Percentiles rank a stretch among this genome's conserved stretches.
Evolutionary conservation across 1,139 yeast genomes (phyloP).

Genomic region (Suhomyces bokatorum): DNA sequence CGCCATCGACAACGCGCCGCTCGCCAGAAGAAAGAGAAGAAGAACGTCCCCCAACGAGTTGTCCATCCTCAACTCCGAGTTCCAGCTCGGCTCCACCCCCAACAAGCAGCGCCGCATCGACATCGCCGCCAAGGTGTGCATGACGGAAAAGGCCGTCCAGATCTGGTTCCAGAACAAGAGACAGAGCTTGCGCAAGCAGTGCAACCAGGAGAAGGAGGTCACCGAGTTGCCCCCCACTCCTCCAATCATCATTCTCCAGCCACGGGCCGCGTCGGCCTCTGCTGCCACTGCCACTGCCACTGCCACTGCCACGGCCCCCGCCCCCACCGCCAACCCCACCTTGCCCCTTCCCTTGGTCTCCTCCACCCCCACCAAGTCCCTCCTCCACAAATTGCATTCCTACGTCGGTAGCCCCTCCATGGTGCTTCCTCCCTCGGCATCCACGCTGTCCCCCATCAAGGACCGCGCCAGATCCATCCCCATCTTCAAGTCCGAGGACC

Average conservation of each 20-base stretch:
- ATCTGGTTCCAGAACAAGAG: conserved; percentile 98
- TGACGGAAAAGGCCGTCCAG: conserved; percentile 97
- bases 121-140: conserved; percentile 75
- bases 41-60: conserved; percentile 90
- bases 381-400: conserved; percentile 29
- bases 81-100: conserved; percentile 76
- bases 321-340: not conserved
- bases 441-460: conserved; percentile 24
- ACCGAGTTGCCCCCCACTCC: conserved; percentile 49
- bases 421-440: conserved; percentile 7
- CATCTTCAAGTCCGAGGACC: conserved; percentile 17
- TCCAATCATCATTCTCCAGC: conserved; percentile 21
- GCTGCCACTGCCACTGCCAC: too few relatives aligned
- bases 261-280: not conserved
- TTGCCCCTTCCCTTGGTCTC: conserved; percentile 17
- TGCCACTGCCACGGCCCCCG: too few relatives aligned
- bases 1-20: conserved; percentile 79
- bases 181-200: conserved; percentile 70
- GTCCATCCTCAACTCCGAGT: conserved; percentile 76
- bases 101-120: conserved; percentile 70
- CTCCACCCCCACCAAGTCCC: conserved; percentile 33
- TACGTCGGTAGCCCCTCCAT: conserved; percentile 26
- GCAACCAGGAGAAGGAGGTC: conserved; percentile 41
- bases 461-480: conserved; percentile 27
- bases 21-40: conserved; percentile 91